Evolutionary conservation across 2,329 filamentous ascomycete species (phyloP), one percentile per base, ranked within the genome.

Genomic region (Colletotrichum australisinense): DNA sequence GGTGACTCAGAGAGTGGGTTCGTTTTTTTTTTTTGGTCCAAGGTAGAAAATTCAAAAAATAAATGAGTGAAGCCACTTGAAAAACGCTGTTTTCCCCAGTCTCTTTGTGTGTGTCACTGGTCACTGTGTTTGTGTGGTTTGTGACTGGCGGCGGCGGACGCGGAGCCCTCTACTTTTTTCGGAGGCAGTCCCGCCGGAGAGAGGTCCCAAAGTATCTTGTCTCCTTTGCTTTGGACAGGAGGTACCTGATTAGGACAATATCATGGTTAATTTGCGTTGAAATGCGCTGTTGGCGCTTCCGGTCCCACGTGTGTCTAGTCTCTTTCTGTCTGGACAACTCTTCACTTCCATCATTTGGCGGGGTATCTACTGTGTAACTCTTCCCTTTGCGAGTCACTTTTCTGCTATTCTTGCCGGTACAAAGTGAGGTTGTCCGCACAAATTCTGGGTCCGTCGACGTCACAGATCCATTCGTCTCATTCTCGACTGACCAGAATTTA

Each of bases 1-100:
- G 58, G 69, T 72, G 69, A 72, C 69, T 72, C 69, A 69, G 58
- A 69, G 42, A 52, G 38, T 62, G 66, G 66, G n/a, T 55, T 63
- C 32, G 32, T 11, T 55, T 42, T 14, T 16, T 38, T 16, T 38
- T 38, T 5, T n/a, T n/a, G n/a, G 38, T 14, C 6, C 62, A 35
- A 46, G 32, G 7, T 46, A 35, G 22, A 24, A 63, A 35, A 24
- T 14, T 49, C 19, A 24, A 11, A 22, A 32, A 30, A 38, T n/a
- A 49, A 38, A 57, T n/a, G 42, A 66, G 65, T 35, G 53, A 65
- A 49, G 42, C 42, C 42, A 49, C 19, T n/a, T 49, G 38, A 19
- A 49, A 49, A 46, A 19, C 19, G 7, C 2, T n/a, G 19, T n/a
- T 9, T n/a, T 2, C 42, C 42, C 7, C 7, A 8, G 16, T 16